Evolutionary conservation across 2,329 filamentous ascomycete species (phyloP), one percentile per base, ranked within the genome.

Genomic region (Fusarium duplospermum): DNA sequence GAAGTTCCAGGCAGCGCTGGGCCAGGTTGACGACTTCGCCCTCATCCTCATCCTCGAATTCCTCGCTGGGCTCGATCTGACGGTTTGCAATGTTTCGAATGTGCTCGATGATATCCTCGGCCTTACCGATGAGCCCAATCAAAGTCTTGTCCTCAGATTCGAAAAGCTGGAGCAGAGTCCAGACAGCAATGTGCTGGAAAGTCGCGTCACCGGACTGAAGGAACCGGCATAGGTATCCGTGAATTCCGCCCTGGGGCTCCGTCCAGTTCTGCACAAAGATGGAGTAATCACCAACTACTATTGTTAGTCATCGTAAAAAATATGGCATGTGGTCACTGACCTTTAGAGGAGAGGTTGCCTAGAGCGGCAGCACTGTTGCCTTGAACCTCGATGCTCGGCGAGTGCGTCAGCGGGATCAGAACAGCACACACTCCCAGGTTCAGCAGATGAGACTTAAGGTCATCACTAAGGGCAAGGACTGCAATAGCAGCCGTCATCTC

Each of bases 401-500:
- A 98, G 80, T 96, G 94, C 0, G 96, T 99, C 68, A 99, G 87
- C 27, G 96, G 96, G 67, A 99, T 98, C 66, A 99, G 86, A 14
- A 98, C 95, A 80, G 98, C 96, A 80, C 98, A 98, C 1, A 99
- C 96, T 24, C 96, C 96, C 3, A 98, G 89, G 70, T 94, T 95
- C 64, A 99, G 86, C 14, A 99, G 89, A 80, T 97, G 94, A 6
- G 93, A 91, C 85, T 99, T 99, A 67, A 99, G 89, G 73, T 99
- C 96, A 79, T 99, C 96, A 77, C 96, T 98, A 61, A 99, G 86
- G 20, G 96, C 96, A 73, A 99, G 88, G 16, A 99, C 96, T 40
- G 96, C 96, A 83, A 99, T 98, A 1, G 96, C 96, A n/a, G 96
- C 96, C 6, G 96, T 99, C 96, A 99, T 99, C 83, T 99, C 96